A percentile compares a stretch with the other conserved stretches of the same genome.
Evolutionary conservation across 768 basidiomycete genomes (phyloP).

Genomic region (Tulasnella sp.): DNA sequence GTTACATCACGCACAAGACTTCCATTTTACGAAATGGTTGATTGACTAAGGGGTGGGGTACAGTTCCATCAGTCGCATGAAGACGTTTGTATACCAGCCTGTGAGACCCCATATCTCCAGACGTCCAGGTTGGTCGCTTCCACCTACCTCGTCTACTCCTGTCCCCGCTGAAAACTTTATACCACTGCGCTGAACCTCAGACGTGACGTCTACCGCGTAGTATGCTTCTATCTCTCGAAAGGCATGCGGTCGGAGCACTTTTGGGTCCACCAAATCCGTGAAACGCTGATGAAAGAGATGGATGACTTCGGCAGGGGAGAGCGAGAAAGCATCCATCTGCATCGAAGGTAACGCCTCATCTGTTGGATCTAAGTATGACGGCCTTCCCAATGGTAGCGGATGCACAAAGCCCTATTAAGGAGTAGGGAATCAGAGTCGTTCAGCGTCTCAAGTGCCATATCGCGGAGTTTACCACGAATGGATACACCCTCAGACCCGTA

Average conservation of each 20-base stretch:
- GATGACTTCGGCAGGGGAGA: constrained; percentile 53
- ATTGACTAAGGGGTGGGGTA: neutral
- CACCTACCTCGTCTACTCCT: constrained; percentile 27
- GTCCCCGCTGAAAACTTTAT: constrained; percentile 17
- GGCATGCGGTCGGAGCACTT: constrained; percentile 38
- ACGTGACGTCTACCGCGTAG: constrained; percentile 56
- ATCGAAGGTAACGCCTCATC: constrained; percentile 46
- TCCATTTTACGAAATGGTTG: too few relatives aligned
- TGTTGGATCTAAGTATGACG: neutral
- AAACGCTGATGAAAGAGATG: constrained; percentile 63
- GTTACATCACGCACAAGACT: too few relatives aligned
- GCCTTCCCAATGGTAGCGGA: neutral
- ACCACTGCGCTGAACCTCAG: constrained; percentile 31
- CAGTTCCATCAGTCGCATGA: constrained; percentile 33
- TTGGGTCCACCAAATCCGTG: constrained; percentile 35
- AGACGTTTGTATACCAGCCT: constrained; percentile 62
- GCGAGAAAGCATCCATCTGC: constrained; percentile 37
- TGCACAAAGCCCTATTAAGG: constrained; percentile 25
- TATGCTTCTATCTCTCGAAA: constrained; percentile 52
- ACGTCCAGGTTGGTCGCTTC: constrained; percentile 30
- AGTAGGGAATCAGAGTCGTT: constrained; percentile 23
- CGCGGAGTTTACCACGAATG: constrained; percentile 52
- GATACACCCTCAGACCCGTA: constrained; percentile 56
- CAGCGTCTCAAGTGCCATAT: neutral
- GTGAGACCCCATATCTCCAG: constrained; percentile 77